Percentiles rank a stretch among this genome's conserved stretches.
phyloP scores from a whole-genome alignment of 768 basidiomycete species.

The Hygrophoropsis aurantiaca region DNA sequence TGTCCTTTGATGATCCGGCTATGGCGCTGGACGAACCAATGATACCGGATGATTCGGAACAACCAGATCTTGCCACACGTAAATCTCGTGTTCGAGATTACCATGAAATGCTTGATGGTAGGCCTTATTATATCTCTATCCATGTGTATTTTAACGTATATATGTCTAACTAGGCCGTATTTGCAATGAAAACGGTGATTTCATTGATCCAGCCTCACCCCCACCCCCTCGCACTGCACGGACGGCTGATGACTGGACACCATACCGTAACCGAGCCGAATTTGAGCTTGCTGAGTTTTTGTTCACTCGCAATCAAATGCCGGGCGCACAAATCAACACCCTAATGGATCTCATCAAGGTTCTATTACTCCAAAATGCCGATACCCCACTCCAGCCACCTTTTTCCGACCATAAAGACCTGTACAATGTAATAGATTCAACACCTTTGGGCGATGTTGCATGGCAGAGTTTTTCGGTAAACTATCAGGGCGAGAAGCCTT shows the following conservation, averaged over 20 bases:
- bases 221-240: background rate
- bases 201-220: background rate
- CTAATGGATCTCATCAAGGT: slow-evolving; percentile 4
- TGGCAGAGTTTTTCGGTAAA: background rate
- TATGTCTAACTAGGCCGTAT: background rate
- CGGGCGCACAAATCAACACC: slow-evolving; percentile 4
- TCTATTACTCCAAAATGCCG: background rate
- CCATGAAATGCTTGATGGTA: too few relatives aligned
- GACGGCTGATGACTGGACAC: background rate
- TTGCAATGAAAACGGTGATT: background rate
- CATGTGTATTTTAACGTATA: too few relatives aligned
- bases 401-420: background rate
- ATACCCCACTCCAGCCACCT: background rate
- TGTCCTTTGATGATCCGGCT: too few relatives aligned
- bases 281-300: slow-evolving; percentile 8
- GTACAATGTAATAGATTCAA: background rate
- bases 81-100: too few relatives aligned
- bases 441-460: background rate
- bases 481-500: background rate
- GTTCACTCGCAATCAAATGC: slow-evolving; percentile 6
- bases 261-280: background rate
- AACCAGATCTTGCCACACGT: too few relatives aligned
- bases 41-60: too few relatives aligned
- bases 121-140: too few relatives aligned
- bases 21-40: too few relatives aligned